Percentiles rank a stretch among this genome's conserved stretches.
Conservation (phyloP, 2,329 filamentous ascomycete species). For the Aspergillus pseudotamarii region DNA sequence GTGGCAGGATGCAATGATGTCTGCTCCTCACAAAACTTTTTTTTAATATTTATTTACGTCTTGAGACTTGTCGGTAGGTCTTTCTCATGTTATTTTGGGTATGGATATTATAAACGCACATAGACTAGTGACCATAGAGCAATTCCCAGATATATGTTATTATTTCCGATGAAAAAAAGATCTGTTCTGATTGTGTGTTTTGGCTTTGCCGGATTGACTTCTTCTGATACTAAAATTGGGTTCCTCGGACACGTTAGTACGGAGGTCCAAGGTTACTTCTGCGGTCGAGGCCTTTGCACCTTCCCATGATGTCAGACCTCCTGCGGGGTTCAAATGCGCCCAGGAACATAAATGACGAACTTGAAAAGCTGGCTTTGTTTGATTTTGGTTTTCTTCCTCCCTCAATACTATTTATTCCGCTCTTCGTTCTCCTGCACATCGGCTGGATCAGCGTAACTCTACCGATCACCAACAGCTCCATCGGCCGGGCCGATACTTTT, state of each 20-base stretch:
- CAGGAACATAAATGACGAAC: conserved; percentile 20
- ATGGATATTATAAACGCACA: conserved; percentile 14
- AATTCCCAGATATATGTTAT: conserved; percentile 2
- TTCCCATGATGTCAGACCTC: conserved; percentile 23
- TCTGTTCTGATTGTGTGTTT: too few relatives aligned
- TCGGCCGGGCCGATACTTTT: neutral
- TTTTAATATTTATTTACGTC: conserved; percentile 11
- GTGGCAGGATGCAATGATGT: neutral
- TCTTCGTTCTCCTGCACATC: neutral
- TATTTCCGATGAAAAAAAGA: neutral
- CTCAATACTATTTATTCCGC: too few relatives aligned
- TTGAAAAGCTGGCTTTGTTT: conserved; percentile 1
- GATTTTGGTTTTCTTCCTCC: neutral
- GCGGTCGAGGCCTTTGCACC: conserved; percentile 1
- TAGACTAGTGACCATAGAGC: conserved; percentile 18
- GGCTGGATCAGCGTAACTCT: neutral
- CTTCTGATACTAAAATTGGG: neutral
- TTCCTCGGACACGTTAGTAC: conserved; percentile 5
- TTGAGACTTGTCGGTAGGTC: conserved; percentile 9
- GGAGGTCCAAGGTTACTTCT: conserved; percentile 6
- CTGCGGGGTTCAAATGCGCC: conserved; percentile 20
- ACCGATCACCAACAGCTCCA: neutral
- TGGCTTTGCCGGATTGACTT: too few relatives aligned
- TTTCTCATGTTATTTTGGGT: conserved; percentile 12
- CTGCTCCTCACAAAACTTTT: neutral